Evolutionary conservation across 2,329 filamentous ascomycete genomes (phyloP).

Genomic region (Aspergillus sp.): DNA sequence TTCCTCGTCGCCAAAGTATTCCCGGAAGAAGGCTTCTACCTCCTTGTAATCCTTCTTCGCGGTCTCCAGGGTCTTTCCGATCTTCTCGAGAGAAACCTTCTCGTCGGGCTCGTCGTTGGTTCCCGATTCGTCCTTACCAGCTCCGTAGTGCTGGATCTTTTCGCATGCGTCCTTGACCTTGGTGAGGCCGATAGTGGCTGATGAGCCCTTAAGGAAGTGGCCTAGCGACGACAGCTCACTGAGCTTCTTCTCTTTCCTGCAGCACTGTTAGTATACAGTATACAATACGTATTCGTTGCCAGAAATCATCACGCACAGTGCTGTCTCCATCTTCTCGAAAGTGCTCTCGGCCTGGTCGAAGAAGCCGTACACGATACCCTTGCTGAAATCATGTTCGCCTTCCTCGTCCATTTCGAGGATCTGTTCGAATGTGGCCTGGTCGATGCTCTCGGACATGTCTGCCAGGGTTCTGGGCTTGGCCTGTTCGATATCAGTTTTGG

Average conservation of each 20-base stretch:
- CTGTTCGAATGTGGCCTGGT: slow-evolving; percentile 80
- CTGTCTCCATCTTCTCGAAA: slow-evolving; percentile 78
- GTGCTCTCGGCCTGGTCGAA: slow-evolving; percentile 88
- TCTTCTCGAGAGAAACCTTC: slow-evolving; percentile 66
- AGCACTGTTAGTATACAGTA: background rate
- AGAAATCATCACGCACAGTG: slow-evolving; percentile 64
- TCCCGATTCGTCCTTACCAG: slow-evolving; percentile 76
- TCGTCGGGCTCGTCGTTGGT: slow-evolving; percentile 65
- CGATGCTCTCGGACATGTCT: slow-evolving; percentile 74
- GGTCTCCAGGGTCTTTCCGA: slow-evolving; percentile 66
- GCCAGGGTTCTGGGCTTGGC: slow-evolving; percentile 50
- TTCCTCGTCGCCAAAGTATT: slow-evolving; percentile 62
- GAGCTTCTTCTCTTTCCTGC: slow-evolving; percentile 68
- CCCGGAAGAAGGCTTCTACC: slow-evolving; percentile 67
- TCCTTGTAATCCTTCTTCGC: slow-evolving; percentile 77
- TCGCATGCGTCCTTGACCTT: slow-evolving; percentile 93
- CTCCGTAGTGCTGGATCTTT: slow-evolving; percentile 92
- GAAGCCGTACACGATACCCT: slow-evolving; percentile 85
- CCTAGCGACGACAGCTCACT: slow-evolving; percentile 76
- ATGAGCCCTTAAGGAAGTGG: slow-evolving; percentile 97
- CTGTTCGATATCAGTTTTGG: slow-evolving; percentile 22
- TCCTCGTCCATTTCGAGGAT: slow-evolving; percentile 99
- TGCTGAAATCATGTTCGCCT: slow-evolving; percentile 83
- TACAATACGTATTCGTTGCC: no score
- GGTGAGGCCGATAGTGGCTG: slow-evolving; percentile 84